Evolutionary conservation across 2,329 filamentous ascomycete species (phyloP).

Genomic region (Fusarium annulatum): DNA sequence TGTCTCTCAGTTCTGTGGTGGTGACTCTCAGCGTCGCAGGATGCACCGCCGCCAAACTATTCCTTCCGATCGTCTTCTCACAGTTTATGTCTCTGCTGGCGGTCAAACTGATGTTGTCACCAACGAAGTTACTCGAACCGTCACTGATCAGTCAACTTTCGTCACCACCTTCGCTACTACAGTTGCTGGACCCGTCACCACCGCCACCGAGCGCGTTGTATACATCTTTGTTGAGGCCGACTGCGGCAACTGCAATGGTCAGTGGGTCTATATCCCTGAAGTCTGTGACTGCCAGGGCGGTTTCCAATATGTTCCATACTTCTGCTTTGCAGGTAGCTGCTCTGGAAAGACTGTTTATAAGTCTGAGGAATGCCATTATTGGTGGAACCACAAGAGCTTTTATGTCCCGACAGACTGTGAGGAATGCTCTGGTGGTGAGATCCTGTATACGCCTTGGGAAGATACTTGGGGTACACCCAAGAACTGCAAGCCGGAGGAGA

Average conservation of each 20-base stretch:
- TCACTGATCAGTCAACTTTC: slow-evolving; percentile 29
- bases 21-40: slow-evolving; percentile 22
- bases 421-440: slow-evolving; percentile 10
- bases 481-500: neutral
- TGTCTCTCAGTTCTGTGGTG: slow-evolving; percentile 36
- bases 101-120: neutral
- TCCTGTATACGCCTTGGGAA: slow-evolving; percentile 40
- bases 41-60: slow-evolving; percentile 34
- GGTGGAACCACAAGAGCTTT: slow-evolving; percentile 18
- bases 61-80: slow-evolving; percentile 35
- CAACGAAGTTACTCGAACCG: slow-evolving; percentile 13
- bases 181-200: slow-evolving; percentile 16
- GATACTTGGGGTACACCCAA: slow-evolving; percentile 16
- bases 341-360: slow-evolving; percentile 38
- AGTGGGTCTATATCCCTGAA: slow-evolving; percentile 34
- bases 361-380: slow-evolving; percentile 30
- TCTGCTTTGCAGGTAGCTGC: slow-evolving; percentile 29
- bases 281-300: slow-evolving; percentile 37
- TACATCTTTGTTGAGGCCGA: slow-evolving; percentile 36
- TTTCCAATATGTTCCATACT: slow-evolving; percentile 30
- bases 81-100: slow-evolving; percentile 32
- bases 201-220: slow-evolving; percentile 16
- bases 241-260: slow-evolving; percentile 25
- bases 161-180: slow-evolving; percentile 35
- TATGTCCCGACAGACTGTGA: slow-evolving; percentile 28